Evolutionary conservation across 257 asterid genomes (phyloP).

Genomic region (Solanum verrucosum): DNA sequence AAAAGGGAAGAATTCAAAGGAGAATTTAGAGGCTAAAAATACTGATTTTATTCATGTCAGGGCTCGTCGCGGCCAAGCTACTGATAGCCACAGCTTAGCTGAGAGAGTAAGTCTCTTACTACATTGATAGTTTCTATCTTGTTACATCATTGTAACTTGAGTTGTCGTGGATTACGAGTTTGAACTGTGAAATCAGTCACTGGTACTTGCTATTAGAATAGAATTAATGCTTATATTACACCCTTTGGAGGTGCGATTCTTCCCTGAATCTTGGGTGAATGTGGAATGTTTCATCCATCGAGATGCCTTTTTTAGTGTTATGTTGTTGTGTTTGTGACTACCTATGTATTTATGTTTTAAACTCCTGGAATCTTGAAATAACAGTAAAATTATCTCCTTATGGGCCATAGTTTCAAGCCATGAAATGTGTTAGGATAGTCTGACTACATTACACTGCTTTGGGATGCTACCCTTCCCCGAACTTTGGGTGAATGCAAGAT

Average conservation of each 20-base stretch:
- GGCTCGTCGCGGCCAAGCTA: constrained; percentile 78
- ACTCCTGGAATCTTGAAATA: too few species aligned
- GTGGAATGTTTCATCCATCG: neutral
- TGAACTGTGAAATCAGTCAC: neutral
- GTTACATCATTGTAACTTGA: neutral
- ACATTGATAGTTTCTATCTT: neutral
- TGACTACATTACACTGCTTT: neutral
- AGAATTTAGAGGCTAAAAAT: constrained; percentile 30
- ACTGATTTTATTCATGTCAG: constrained; percentile 63
- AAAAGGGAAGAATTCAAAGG: constrained; percentile 30
- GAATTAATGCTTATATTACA: neutral
- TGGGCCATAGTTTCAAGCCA: neutral
- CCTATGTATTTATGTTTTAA: neutral
- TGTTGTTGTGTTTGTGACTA: neutral
- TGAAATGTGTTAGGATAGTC: neutral
- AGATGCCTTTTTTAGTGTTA: neutral
- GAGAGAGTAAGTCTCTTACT: constrained; percentile 44
- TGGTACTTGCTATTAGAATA: neutral
- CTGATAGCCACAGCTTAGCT: constrained; percentile 78
- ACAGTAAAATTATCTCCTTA: neutral
- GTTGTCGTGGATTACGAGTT: neutral
- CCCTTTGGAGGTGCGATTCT: neutral
- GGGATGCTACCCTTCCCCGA: neutral
- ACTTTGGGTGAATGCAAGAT: neutral
- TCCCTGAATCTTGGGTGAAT: neutral